phyloP scores from a whole-genome alignment of 2,329 filamentous ascomycete species.

The Aspergillus sojae region DNA sequence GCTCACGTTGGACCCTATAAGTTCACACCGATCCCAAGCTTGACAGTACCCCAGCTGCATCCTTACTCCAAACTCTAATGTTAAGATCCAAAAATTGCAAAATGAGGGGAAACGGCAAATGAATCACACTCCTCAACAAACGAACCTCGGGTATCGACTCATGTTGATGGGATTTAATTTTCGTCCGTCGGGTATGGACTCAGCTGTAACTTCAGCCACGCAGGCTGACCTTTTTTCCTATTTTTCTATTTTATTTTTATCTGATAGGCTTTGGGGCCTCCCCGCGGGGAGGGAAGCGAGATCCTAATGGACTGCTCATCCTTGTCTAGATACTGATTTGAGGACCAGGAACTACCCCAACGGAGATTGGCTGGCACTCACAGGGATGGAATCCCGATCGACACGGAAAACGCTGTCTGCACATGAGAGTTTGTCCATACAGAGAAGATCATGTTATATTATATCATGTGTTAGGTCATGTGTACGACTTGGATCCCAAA shows the following conservation, averaged over 20 bases:
- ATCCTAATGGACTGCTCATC: slow-evolving; percentile 16
- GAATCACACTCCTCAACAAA: slow-evolving; percentile 9
- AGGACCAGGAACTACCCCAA: background rate
- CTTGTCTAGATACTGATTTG: slow-evolving; percentile 5
- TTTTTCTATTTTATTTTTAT: slow-evolving; percentile 1
- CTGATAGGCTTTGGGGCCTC: slow-evolving; percentile 17
- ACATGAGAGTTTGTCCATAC: slow-evolving; percentile 5
- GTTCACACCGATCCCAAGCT: slow-evolving; percentile 6
- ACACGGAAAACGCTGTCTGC: slow-evolving; percentile 16
- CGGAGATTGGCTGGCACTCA: slow-evolving; percentile 15
- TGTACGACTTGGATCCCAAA: slow-evolving; percentile 1
- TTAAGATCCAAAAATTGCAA: slow-evolving; percentile 3
- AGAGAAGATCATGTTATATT: slow-evolving; percentile 3
- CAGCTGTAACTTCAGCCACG: background rate
- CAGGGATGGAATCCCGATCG: slow-evolving; percentile 23
- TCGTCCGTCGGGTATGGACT: slow-evolving; percentile 12
- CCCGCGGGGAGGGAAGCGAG: slow-evolving; percentile 28
- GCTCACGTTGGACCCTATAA: background rate
- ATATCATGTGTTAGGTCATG: slow-evolving; percentile 8
- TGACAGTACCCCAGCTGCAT: slow-evolving; percentile 2
- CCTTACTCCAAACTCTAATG: slow-evolving; percentile 4
- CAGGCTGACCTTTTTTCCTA: background rate
- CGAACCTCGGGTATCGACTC: slow-evolving; percentile 22
- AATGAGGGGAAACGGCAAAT: slow-evolving; percentile 20
- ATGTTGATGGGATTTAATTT: slow-evolving; percentile 12